These are phyloP conservation scores for Cladophialophora chaetospira DNA, from an alignment of 2,329 filamentous ascomycete species.

Conservation along the genomic window DNA sequence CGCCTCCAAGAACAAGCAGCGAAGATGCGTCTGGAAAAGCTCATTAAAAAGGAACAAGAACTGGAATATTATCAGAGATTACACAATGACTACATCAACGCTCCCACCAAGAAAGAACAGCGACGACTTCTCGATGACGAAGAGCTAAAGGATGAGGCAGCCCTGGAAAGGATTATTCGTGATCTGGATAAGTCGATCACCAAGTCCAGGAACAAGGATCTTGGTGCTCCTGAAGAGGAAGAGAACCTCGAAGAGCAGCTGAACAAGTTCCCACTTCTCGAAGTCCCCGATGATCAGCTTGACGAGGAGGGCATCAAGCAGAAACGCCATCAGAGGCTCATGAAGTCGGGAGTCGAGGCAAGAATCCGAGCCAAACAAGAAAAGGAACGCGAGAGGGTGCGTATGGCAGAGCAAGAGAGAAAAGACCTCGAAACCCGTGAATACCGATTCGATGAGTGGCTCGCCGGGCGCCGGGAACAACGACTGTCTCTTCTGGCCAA, in stretches of 20 bases:
- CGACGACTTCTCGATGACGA: slow-evolving; percentile 83
- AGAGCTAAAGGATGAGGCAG: slow-evolving; percentile 86
- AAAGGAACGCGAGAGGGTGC: slow-evolving; percentile 88
- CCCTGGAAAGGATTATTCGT: slow-evolving; percentile 79
- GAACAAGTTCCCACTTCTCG: slow-evolving; percentile 78
- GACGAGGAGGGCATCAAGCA: slow-evolving; percentile 89
- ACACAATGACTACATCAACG: slow-evolving; percentile 62
- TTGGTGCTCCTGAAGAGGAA: slow-evolving; percentile 80
- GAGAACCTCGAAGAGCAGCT: slow-evolving; percentile 71
- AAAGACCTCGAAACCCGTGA: slow-evolving; percentile 80
- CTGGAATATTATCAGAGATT: slow-evolving; percentile 90
- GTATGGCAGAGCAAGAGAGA: slow-evolving; percentile 78
- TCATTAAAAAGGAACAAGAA: slow-evolving; percentile 94
- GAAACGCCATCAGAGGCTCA: slow-evolving; percentile 86
- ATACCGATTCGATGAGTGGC: slow-evolving; percentile 82
- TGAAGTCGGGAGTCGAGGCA: slow-evolving; percentile 94
- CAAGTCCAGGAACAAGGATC: slow-evolving; percentile 87
- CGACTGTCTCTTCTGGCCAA: slow-evolving; percentile 71
- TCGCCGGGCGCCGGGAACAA: slow-evolving; percentile 75
- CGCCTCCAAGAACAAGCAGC: slow-evolving; percentile 93
- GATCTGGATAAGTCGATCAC: slow-evolving; percentile 90
- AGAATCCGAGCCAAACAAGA: slow-evolving; percentile 91
- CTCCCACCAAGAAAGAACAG: slow-evolving; percentile 85
- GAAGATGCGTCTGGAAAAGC: slow-evolving; percentile 92
- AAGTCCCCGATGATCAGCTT: slow-evolving; percentile 86